Base-by-base conservation (phyloP, 1,139 yeast genomes). In the Debaryomyces fabryi region DNA sequence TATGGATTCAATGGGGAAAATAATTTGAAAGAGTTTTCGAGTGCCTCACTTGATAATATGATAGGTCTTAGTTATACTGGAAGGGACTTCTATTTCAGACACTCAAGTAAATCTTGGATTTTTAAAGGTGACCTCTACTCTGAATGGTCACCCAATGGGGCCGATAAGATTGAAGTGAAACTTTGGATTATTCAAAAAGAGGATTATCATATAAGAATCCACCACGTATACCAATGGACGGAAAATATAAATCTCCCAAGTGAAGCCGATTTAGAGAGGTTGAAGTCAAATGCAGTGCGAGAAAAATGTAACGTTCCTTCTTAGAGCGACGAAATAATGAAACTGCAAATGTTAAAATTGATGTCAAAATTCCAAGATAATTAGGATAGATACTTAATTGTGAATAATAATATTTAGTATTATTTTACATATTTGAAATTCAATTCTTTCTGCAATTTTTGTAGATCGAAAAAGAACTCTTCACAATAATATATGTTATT, bases 1-100 rank as follows among this genome's bases (percentile, higher is more conserved):
- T 65, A 60, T 46, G 68, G 65, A 4, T 65, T 65, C 49, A 55
- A 64, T 29, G 57, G 63, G 16, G 62, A 59, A 23, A 57, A 52
- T 41, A 51, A 47, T 34, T 37, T 49, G 34, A 48, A 57, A 18
- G 49, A 47, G 24, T 55, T 60, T 42, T 25, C 47, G 6, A 36
- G 39, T n/a, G 67, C 67, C 10, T 59, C 56, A 37, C 47, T 54
- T 15, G 61, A 60, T 33, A 58, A 57, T 42, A 57, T 54, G 51
- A 52, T 61, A 21, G 56, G 57, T 10, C 54, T 53, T 10, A 50
- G 54, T 44, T 49, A 51, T 18, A 39, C 45, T 29, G 46, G 46
- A 4, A 40, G 43, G 15, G 49, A 49, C 27, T 52, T 49, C 37
- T 46, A 18, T 25, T 54, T 49, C 3, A 45, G 56, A 45, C 49